Conservation (phyloP, 2,329 filamentous ascomycete species). For the Exophiala oligosperma region DNA sequence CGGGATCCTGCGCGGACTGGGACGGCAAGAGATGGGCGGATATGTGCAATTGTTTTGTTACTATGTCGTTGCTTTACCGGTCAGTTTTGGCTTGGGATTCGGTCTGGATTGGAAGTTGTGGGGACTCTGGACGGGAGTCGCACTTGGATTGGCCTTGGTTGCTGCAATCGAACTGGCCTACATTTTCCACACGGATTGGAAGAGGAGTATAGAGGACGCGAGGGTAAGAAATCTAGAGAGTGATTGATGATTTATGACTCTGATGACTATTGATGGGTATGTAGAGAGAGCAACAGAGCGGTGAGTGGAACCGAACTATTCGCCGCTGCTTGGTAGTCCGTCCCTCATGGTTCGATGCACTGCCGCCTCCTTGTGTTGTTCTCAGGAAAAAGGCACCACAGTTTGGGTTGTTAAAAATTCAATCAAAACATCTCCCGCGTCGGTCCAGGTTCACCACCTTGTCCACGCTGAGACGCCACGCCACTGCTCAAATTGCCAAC, state of each 20-base stretch:
- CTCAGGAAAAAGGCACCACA: no score
- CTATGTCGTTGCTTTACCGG: constrained; percentile 14
- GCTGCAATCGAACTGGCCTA: background rate
- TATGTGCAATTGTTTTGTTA: constrained; percentile 48
- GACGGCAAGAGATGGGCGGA: constrained; percentile 75
- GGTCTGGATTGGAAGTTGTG: constrained; percentile 11
- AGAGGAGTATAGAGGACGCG: constrained; percentile 17
- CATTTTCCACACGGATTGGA: constrained; percentile 14
- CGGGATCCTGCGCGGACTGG: constrained; percentile 74
- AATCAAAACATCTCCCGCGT: constrained; percentile 15
- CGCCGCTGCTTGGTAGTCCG: no score
- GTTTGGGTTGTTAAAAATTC: background rate
- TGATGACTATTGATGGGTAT: background rate
- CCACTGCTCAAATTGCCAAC: constrained; percentile 20
- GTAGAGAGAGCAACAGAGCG: background rate
- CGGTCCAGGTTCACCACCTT: constrained; percentile 12
- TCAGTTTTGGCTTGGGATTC: constrained; percentile 8
- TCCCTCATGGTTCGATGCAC: no score
- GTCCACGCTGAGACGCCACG: constrained; percentile 3
- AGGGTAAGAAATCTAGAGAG: background rate
- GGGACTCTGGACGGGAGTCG: background rate
- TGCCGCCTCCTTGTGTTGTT: background rate
- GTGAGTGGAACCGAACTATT: no score
- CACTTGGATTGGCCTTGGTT: background rate
- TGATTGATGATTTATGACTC: background rate